Percentiles rank a stretch among this genome's conserved stretches.
These are phyloP conservation scores for Mycena sanguinolenta DNA, from an alignment of 768 basidiomycete genomes.

Conservation along the genomic window DNA sequence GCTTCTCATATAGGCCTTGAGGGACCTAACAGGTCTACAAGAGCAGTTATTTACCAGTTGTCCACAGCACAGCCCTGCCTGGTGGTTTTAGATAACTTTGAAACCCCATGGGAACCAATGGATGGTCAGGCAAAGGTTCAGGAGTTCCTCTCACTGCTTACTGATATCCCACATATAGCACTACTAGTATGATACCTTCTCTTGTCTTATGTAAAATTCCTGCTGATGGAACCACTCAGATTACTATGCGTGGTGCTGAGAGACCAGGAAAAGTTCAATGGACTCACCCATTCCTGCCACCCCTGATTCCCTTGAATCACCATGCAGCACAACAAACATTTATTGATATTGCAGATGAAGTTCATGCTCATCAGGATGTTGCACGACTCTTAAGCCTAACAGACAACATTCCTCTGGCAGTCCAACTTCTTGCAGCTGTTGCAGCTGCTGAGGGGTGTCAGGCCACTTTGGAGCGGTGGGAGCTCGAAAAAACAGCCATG, in stretches of 20 bases:
- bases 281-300: slow-evolving; percentile 7
- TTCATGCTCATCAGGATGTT: neutral
- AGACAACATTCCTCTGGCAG: neutral
- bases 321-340: slow-evolving; percentile 5
- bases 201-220: neutral
- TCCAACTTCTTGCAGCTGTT: slow-evolving; percentile 7
- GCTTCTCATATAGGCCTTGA: slow-evolving; percentile 11
- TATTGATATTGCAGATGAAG: slow-evolving; percentile 9
- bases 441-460: slow-evolving; percentile 12
- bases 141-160: neutral
- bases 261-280: too few relatives aligned
- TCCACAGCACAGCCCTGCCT: neutral
- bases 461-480: slow-evolving; percentile 2
- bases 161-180: neutral
- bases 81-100: neutral
- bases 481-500: slow-evolving; percentile 1
- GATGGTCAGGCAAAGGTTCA: too few relatives aligned
- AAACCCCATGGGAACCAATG: too few relatives aligned
- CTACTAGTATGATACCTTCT: slow-evolving; percentile 2
- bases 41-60: neutral
- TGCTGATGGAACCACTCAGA: neutral
- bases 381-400: too few relatives aligned
- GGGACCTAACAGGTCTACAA: neutral
- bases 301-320: neutral
- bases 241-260: slow-evolving; percentile 17